phyloP scores from a whole-genome alignment of 1,284 basidiomycete genomes.

The Peniophora sp. region DNA sequence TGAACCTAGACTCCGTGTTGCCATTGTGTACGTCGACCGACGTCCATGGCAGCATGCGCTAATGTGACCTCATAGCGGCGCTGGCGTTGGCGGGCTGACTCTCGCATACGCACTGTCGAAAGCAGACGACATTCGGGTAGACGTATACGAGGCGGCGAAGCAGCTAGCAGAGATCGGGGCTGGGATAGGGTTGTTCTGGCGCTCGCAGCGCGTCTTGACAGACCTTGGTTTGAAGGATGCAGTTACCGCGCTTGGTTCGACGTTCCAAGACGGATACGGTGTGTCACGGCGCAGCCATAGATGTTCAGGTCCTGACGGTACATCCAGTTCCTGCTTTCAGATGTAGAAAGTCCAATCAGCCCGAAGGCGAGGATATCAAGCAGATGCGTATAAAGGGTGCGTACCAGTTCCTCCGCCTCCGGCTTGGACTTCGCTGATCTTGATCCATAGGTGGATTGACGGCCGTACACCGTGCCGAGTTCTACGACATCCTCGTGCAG shows the following conservation, averaged over 20 bases:
- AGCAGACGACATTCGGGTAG: slow-evolving; percentile 23
- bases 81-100: slow-evolving; percentile 31
- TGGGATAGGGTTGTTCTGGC: slow-evolving; percentile 27
- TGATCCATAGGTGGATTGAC: slow-evolving; percentile 26
- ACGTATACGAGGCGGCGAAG: slow-evolving; percentile 30
- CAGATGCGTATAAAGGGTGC: slow-evolving; percentile 20
- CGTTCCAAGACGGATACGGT: slow-evolving; percentile 13
- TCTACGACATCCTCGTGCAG: slow-evolving; percentile 30
- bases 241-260: slow-evolving; percentile 16
- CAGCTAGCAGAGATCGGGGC: slow-evolving; percentile 28
- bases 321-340: slow-evolving; percentile 19
- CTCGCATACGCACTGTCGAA: slow-evolving; percentile 28
- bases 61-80: slow-evolving; percentile 18
- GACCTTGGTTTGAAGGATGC: slow-evolving; percentile 22
- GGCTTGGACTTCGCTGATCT: background rate
- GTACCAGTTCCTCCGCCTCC: background rate
- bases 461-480: slow-evolving; percentile 35
- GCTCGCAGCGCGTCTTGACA: slow-evolving; percentile 23
- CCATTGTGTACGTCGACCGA: background rate
- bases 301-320: background rate
- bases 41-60: background rate
- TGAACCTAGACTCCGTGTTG: background rate
- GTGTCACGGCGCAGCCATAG: background rate
- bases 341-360: slow-evolving; percentile 25
- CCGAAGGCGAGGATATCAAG: slow-evolving; percentile 22